Percentiles rank a stretch among this genome's conserved stretches.
These are phyloP conservation scores for Pythium chondricola DNA, from an alignment of 352 stramenopile genomes.

Conservation along the genomic window DNA sequence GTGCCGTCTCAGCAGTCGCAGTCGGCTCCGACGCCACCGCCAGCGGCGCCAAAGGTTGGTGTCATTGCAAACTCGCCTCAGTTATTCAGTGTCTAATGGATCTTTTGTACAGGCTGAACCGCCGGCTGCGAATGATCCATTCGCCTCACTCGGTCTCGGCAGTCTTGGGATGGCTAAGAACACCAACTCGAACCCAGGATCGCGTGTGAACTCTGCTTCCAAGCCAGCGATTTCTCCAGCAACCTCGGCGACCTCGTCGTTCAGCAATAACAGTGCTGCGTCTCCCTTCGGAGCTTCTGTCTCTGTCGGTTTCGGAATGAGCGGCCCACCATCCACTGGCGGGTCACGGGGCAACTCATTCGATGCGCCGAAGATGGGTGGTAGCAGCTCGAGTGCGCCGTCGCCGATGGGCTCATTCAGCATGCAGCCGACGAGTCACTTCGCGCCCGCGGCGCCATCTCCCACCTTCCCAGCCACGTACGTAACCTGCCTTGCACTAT, in stretches of 20 bases:
- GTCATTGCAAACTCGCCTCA: background rate
- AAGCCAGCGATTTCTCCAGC: constrained; percentile 12
- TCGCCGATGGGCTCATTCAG: constrained; percentile 36
- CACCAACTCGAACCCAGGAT: constrained; percentile 20
- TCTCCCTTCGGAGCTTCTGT: constrained; percentile 3
- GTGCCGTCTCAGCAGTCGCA: constrained; percentile 17
- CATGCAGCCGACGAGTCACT: constrained; percentile 8
- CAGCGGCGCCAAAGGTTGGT: constrained; percentile 33
- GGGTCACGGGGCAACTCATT: constrained; percentile 39
- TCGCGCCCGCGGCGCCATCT: background rate
- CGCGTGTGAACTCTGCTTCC: constrained; percentile 25
- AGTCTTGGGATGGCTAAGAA: constrained; percentile 36
- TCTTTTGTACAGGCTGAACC: constrained; percentile 15
- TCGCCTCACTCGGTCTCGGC: constrained; percentile 60
- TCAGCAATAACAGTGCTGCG: constrained; percentile 4
- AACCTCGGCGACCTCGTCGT: constrained; percentile 14
- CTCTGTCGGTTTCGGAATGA: constrained; percentile 9
- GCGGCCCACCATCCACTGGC: constrained; percentile 5
- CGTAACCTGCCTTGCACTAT: constrained; percentile 6
- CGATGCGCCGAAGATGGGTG: constrained; percentile 9
- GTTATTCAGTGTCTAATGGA: background rate
- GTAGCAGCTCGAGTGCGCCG: constrained; percentile 7
- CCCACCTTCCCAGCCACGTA: constrained; percentile 4
- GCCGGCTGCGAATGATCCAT: constrained; percentile 61
- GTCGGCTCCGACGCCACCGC: constrained; percentile 13